A percentile compares a stretch with the other conserved stretches of the same genome.
Evolutionary conservation across 2,329 filamentous ascomycete genomes (phyloP).

Genomic region (Sclerotinia sclerotiorum): DNA sequence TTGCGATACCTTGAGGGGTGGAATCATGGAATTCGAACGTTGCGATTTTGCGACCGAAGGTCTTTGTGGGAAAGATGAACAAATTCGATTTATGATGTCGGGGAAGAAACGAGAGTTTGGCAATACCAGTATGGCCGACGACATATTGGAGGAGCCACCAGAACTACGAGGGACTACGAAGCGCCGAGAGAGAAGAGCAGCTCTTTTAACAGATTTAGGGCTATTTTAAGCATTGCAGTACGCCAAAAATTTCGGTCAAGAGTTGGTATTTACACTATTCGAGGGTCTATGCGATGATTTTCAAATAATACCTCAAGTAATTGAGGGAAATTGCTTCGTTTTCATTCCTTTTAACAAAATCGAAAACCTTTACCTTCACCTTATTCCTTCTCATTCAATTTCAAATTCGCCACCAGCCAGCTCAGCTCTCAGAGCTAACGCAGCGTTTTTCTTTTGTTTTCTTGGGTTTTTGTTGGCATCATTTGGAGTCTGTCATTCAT

Average conservation of each 20-base stretch:
- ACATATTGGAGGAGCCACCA: neutral
- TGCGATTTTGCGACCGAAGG: conserved; percentile 35
- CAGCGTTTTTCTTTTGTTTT: neutral
- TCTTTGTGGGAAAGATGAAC: conserved; percentile 15
- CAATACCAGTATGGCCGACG: conserved; percentile 11
- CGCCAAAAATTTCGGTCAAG: neutral
- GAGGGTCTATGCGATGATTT: neutral
- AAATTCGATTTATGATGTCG: neutral
- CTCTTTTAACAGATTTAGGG: conserved; percentile 8
- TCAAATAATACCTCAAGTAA: neutral
- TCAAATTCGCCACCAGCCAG: neutral
- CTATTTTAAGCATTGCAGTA: conserved; percentile 9
- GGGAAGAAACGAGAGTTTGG: conserved; percentile 15
- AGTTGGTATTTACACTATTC: neutral
- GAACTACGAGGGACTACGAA: conserved; percentile 17
- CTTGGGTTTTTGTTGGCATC: neutral
- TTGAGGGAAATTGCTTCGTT: neutral
- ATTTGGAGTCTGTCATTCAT: conserved; percentile 12
- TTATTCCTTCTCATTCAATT: neutral
- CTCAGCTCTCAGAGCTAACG: neutral
- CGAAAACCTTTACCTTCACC: neutral
- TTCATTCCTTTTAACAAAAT: neutral
- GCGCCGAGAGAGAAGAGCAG: conserved; percentile 16
- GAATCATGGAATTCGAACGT: conserved; percentile 45
- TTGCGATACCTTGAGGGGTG: conserved; percentile 64